phyloP scores from a whole-genome alignment of 2,329 filamentous ascomycete species.

The Nemania sp. region DNA sequence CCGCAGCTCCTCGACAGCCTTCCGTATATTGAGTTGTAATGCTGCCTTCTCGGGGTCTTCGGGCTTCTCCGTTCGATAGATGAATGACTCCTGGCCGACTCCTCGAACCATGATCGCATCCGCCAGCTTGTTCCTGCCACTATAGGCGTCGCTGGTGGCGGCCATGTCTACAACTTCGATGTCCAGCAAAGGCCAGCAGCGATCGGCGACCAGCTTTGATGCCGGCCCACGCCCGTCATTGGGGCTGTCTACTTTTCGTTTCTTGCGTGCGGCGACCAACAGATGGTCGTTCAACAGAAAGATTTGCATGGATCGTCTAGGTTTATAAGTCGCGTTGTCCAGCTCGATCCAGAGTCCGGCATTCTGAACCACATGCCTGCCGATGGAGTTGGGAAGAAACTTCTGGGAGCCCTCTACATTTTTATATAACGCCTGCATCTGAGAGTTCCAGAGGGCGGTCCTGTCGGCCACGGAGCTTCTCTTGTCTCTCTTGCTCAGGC shows the following conservation, averaged over 20 bases:
- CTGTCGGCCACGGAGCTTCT: constrained; percentile 83
- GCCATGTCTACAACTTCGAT: constrained; percentile 91
- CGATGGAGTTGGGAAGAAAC: constrained; percentile 85
- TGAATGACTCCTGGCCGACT: constrained; percentile 88
- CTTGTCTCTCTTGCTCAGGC: constrained; percentile 74
- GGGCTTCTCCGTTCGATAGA: constrained; percentile 86
- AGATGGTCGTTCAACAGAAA: constrained; percentile 95
- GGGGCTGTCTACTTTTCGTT: constrained; percentile 77
- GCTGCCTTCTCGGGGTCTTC: constrained; percentile 78
- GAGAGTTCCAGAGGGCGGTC: constrained; percentile 69
- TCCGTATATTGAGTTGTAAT: constrained; percentile 86
- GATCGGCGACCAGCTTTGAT: constrained; percentile 86
- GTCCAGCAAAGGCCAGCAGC: constrained; percentile 92
- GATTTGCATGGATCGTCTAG: constrained; percentile 83
- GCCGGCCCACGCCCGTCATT: constrained; percentile 57
- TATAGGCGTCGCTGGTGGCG: constrained; percentile 62
- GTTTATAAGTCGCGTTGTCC: constrained; percentile 97
- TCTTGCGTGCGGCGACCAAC: constrained; percentile 88
- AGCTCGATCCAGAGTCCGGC: constrained; percentile 94
- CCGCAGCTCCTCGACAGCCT: constrained; percentile 88
- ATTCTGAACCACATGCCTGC: constrained; percentile 93
- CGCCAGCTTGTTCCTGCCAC: constrained; percentile 66
- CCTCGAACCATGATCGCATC: constrained; percentile 89
- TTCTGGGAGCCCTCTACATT: constrained; percentile 98
- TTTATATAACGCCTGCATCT: constrained; percentile 88